Base-by-base conservation (phyloP, 2,329 filamentous ascomycete genomes). In the Pseudocercospora fuligena region DNA sequence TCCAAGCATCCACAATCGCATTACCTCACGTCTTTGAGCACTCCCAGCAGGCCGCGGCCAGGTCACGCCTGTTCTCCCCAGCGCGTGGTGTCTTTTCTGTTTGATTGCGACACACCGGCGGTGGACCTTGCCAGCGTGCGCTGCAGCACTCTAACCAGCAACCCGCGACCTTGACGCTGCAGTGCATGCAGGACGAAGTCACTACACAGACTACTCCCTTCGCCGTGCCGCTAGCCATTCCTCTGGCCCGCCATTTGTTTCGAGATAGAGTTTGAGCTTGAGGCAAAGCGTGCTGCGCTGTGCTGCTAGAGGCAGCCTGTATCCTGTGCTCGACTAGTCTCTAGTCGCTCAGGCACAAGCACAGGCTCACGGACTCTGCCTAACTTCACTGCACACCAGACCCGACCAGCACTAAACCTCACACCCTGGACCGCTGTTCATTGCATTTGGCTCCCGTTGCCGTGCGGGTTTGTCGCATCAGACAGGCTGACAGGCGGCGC, bases 21-120 rank as follows among this genome's bases (percentile, higher is more conserved):
- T 64, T 64, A 36, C 62, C 54, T 64, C 54, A 60, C 43, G 27
- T 61, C 59, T 31, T 25, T 33, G 46, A 25, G 43, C 60, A 27
- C 31, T 5, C 23, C 25, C 11, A 43, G 31, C 60, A 31, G 25
- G 21, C 19, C 58, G 43, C 40, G 40, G 25, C 46, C 61, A 46
- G 51, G 61, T 27, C 16, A 29, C 8, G n/a, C 21, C 61, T 57
- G 61, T 33, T 33, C 19, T n/a, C 12, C 33, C 43, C 58, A 47
- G 36, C 16, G 25, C 23, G 23, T n/a, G 46, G 29, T 60, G 21
- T 43, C 27, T 60, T 25, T 49, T 25, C 49, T 14, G 63, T 71
- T 71, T 71, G 69, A 71, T 68, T 69, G 66, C 69, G 67, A 66
- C 64, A 69, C 64, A 60, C 61, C 61, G 65, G 60, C 65, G 67